Base-by-base conservation (phyloP, 176 grass and related monocot genomes). In the Eleusine coracana region DNA sequence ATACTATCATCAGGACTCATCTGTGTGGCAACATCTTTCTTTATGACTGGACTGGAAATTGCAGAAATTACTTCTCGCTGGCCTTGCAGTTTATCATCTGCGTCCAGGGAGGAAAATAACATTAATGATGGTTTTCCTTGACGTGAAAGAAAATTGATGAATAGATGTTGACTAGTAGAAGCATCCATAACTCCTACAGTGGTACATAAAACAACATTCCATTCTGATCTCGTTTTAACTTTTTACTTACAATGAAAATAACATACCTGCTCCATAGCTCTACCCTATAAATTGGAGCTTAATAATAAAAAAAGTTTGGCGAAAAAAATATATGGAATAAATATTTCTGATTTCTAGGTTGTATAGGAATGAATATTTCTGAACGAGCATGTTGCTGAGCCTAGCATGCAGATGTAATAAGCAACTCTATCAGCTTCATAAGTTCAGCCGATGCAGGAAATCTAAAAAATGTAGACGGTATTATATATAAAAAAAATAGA, bases 11-110 rank as follows among this genome's bases (percentile, higher is more conserved):
- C 84, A 3, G 93, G 87, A 71, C 91, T 96, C 97, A 99, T 99
- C 87, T 99, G 97, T 79, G 97, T 99, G 12, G 89, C 91, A 31
- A 90, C 89, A 86, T 99, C 93, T 81, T 96, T 99, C 72, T 70
- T 99, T 76, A 89, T 71, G 56, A 89, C 63, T 77, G 81, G 81
- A 85, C 87, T 80, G 40, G 97, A 94, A 80, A 91, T 88, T 74
- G 21, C 76, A 50, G 86, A 37, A 60, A 82, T 62, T 67, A 63
- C 91, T 89, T 86, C 91, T 44, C 14, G 69, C 52, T 69, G 75
- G 6, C 77, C 77, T 73, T 87, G 88, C 37, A 86, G 58, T 42
- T 84, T 90, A 74, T 99, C 93, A 70, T 92, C 97, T 99, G 81
- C 51, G 60, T 70, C 41, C 58, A 87, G 41, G 36, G 31, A 62